phyloP scores from a whole-genome alignment of 1,284 basidiomycete species.

The Boletus smithii region DNA sequence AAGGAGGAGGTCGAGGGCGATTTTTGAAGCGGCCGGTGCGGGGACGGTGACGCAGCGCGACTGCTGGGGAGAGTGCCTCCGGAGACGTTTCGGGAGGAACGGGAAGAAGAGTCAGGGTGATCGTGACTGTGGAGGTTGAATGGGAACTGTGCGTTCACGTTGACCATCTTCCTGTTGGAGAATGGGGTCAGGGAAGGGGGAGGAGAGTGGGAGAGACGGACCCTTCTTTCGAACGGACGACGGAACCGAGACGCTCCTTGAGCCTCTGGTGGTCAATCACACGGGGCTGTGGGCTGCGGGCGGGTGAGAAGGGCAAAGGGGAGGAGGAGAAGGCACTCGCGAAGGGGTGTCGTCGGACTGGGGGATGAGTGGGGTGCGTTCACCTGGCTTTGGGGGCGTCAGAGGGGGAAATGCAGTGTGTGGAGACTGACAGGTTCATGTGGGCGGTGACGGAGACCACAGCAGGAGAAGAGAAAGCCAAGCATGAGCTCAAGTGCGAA shows the following conservation, averaged over 20 bases:
- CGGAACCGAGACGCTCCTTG: constrained; percentile 52
- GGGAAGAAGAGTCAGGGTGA: constrained; percentile 41
- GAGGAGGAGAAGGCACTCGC: constrained; percentile 13
- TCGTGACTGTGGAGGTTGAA: constrained; percentile 64
- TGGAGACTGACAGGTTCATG: constrained; percentile 17
- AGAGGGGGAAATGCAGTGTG: not conserved
- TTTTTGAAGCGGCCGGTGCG: constrained; percentile 19
- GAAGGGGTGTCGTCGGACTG: constrained; percentile 26
- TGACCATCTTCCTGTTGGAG: constrained; percentile 64
- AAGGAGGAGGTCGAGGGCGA: constrained; percentile 24
- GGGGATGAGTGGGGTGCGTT: constrained; percentile 32
- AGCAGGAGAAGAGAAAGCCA: constrained; percentile 28
- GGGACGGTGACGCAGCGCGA: constrained; percentile 22
- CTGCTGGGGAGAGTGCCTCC: constrained; percentile 24
- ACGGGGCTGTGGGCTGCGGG: constrained; percentile 28
- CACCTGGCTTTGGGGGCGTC: constrained; percentile 16
- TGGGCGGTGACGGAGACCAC: constrained; percentile 21
- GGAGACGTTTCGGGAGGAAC: constrained; percentile 36
- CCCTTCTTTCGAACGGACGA: constrained; percentile 65
- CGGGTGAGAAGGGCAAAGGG: constrained; percentile 4
- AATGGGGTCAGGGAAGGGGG: not conserved
- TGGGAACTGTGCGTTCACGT: constrained; percentile 57
- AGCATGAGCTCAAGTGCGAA: constrained; percentile 21
- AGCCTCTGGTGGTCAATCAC: constrained; percentile 50
- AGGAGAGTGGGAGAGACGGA: constrained; percentile 31